These are phyloP conservation scores for Serpula lacrymans DNA, from an alignment of 768 basidiomycete species.

Conservation along the genomic window DNA sequence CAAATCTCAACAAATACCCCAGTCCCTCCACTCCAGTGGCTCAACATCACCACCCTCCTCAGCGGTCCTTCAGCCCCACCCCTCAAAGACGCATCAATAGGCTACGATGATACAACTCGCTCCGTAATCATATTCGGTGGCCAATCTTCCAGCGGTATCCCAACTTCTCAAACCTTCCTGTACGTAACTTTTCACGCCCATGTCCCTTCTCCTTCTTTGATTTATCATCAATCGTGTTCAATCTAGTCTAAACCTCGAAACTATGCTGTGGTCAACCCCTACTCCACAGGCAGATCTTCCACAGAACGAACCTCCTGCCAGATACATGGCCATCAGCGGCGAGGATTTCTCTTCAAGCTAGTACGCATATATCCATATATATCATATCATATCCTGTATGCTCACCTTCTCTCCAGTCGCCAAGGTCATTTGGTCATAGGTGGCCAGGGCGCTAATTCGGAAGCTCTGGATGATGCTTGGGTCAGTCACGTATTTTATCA, in stretches of 20 bases:
- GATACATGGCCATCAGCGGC: constrained; percentile 63
- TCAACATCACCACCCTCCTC: constrained; percentile 61
- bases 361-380: constrained; percentile 44
- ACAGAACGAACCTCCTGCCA: constrained; percentile 49
- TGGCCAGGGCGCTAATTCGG: constrained; percentile 54
- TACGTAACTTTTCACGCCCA: constrained; percentile 29
- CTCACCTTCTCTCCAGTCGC: constrained; percentile 46
- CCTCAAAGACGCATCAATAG: constrained; percentile 70
- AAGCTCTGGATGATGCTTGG: constrained; percentile 69
- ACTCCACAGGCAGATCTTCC: constrained; percentile 47
- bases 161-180: constrained; percentile 67
- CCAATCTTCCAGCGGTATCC: constrained; percentile 61
- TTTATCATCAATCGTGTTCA: constrained; percentile 8
- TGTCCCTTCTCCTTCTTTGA: background rate
- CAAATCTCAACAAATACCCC: constrained; percentile 50
- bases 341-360: constrained; percentile 80
- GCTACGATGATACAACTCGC: constrained; percentile 45
- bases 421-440: constrained; percentile 73
- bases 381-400: constrained; percentile 9
- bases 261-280: constrained; percentile 59
- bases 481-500: constrained; percentile 37
- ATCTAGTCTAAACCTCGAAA: constrained; percentile 48
- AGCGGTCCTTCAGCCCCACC: constrained; percentile 54
- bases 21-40: constrained; percentile 49
- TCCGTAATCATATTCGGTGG: constrained; percentile 74